A percentile compares a stretch with the other conserved stretches of the same genome.
These are phyloP conservation scores for Globisporangium iwayamae DNA, from an alignment of 352 stramenopile species.

Conservation along the genomic window DNA sequence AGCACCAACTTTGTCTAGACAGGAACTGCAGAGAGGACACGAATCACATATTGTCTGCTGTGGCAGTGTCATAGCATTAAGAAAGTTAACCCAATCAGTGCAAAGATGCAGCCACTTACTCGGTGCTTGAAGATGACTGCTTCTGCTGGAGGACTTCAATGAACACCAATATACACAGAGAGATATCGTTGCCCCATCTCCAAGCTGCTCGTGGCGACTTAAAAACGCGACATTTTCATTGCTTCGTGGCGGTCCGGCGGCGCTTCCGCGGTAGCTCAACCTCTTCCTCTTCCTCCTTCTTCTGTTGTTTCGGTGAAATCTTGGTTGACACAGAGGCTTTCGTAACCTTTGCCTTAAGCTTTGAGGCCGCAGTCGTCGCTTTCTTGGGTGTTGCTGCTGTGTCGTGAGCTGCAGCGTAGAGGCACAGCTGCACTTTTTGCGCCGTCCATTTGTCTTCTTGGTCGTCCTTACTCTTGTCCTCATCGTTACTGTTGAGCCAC, in stretches of 20 bases:
- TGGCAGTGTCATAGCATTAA: no score
- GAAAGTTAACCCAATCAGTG: no score
- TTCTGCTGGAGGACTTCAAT: no score
- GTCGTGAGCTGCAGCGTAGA: conserved; percentile 43
- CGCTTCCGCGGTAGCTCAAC: conserved; percentile 16
- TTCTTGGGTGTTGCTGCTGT: conserved; percentile 9
- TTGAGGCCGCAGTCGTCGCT: background rate
- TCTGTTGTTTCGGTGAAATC: conserved; percentile 8
- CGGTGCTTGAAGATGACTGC: no score
- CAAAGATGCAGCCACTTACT: no score
- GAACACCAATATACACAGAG: no score
- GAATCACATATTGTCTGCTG: no score
- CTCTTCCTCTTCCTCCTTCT: conserved; percentile 16
- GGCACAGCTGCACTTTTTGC: conserved; percentile 66
- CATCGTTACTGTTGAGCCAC: conserved; percentile 41
- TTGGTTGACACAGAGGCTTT: background rate
- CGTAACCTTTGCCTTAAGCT: conserved; percentile 10
- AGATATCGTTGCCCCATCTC: no score
- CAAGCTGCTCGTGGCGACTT: background rate
- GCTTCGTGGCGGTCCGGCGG: conserved; percentile 2
- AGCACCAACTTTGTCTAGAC: conserved; percentile 6
- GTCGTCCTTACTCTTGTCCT: conserved; percentile 14
- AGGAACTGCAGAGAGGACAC: no score
- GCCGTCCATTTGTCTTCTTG: conserved; percentile 44
- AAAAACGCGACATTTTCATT: background rate